A percentile compares a stretch with the other conserved stretches of the same genome.
Conservation (phyloP, 257 asterid species). For the Cruciata laevipes region DNA sequence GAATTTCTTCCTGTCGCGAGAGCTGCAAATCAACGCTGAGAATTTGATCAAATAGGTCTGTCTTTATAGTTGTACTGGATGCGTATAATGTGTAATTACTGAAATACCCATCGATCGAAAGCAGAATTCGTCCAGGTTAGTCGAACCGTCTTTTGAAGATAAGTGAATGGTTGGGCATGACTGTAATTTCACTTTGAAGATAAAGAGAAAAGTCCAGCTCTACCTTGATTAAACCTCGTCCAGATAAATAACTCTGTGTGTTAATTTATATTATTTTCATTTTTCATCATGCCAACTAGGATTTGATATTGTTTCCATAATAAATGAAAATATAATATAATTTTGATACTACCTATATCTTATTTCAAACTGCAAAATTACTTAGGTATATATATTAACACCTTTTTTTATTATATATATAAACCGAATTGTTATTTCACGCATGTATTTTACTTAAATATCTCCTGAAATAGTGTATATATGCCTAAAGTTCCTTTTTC, state of each 20-base stretch:
- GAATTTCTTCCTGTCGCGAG: background rate
- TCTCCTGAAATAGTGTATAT: no score
- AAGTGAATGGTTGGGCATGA: background rate
- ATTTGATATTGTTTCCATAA: no score
- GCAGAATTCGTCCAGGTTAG: constrained; percentile 7
- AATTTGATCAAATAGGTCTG: background rate
- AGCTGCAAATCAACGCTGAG: constrained; percentile 11
- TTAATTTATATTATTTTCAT: background rate
- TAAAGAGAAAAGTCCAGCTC: background rate
- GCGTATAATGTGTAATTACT: background rate
- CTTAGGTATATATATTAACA: no score
- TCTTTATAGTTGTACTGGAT: background rate
- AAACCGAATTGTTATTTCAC: no score
- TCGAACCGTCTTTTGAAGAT: background rate
- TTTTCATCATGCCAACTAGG: background rate
- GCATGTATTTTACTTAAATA: no score
- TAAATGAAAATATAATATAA: no score
- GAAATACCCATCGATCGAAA: background rate
- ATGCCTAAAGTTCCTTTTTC: no score
- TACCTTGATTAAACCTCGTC: background rate
- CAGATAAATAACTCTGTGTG: background rate
- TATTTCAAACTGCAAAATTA: no score
- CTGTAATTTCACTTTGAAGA: background rate
- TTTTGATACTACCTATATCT: no score
- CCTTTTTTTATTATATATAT: no score